These are phyloP conservation scores for Dacryopinax primogenitus DNA, from an alignment of 768 basidiomycete species.

Conservation along the genomic window DNA sequence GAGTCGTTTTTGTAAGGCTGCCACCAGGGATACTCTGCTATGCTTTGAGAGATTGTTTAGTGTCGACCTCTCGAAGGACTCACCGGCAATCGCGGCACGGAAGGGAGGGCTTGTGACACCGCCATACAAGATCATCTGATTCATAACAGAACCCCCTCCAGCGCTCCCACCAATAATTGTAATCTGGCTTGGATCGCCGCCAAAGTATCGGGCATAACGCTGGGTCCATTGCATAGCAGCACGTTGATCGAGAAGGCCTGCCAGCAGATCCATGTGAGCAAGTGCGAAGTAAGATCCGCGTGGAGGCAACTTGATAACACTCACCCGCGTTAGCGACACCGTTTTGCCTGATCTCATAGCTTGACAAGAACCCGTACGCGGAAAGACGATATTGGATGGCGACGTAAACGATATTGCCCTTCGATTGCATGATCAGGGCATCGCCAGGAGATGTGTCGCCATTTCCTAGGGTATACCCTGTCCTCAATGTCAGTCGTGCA, in stretches of 20 bases:
- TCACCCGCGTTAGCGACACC: constrained; percentile 1
- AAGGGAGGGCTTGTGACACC: not conserved
- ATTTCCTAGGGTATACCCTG: not conserved
- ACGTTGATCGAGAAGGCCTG: constrained; percentile 34
- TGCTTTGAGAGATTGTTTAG: not conserved
- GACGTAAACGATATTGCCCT: not conserved
- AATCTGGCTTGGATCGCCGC: constrained; percentile 17
- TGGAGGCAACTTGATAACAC: not conserved
- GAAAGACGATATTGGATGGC: constrained; percentile 2
- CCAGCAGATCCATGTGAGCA: not conserved
- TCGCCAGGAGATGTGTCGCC: not conserved
- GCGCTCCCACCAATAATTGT: constrained; percentile 29
- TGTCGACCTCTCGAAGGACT: not conserved
- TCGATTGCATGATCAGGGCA: not conserved
- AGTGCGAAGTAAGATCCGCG: not conserved
- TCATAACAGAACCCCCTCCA: constrained; percentile 35
- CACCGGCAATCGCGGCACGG: not conserved
- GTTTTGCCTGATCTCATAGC: constrained; percentile 3
- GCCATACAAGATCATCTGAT: not conserved
- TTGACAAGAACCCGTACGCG: constrained; percentile 1
- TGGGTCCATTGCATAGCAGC: constrained; percentile 33
- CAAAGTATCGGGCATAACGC: constrained; percentile 21
- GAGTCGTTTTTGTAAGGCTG: constrained; percentile 5
- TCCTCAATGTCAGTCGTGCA: not conserved
- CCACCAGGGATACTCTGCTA: constrained; percentile 2